Base-by-base conservation (phyloP, 2,329 filamentous ascomycete species). In the Alternaria longipes region DNA sequence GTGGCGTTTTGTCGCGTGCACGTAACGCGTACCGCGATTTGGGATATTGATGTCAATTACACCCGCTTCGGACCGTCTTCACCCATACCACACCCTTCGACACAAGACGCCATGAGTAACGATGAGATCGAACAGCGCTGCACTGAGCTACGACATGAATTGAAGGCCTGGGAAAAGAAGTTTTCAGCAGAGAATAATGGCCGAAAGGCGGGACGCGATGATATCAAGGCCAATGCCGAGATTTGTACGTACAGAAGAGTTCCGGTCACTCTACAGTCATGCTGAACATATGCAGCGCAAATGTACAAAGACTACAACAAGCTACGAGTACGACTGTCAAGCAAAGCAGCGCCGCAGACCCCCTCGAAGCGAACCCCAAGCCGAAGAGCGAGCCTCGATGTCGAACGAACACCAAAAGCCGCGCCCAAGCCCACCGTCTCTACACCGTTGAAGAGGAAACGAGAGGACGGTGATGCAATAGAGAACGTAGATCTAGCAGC, bases 231-330 rank as follows among this genome's bases (percentile, higher is more conserved):
- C 54, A 88, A 92, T 69, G 84, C 86, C 7, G 84, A 85, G 0
- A 93, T 94, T 70, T 89, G 91, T 92, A 85, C 34, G 81, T 57
- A 72, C 49, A 20, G 62, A 54, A 56, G 44, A 55, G 12, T 24
- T 5, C 49, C 3, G 3, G 36, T 38, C 4, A 18, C n/a, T 5
- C 11, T 24, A 12, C 20, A 4, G 45, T 40, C 24, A 51, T 32
- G 38, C 69, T 74, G 11, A 76, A 47, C 36, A 22, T 45, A 9
- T 36, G 24, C 67, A 91, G 90, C 89, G 38, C 83, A 83, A 47
- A 93, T 93, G 74, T 94, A 94, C 79, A 92, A 91, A 74, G 85
- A 91, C 64, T 94, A 93, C 78, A 89, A 89, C 75, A 88, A 85
- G 66, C 75, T 90, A 53, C 85, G 89, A 56, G 66, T 73, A 63